A percentile compares a stretch with the other conserved stretches of the same genome.
phyloP scores from a whole-genome alignment of 106 monocot species.

The Dioscorea alata region DNA sequence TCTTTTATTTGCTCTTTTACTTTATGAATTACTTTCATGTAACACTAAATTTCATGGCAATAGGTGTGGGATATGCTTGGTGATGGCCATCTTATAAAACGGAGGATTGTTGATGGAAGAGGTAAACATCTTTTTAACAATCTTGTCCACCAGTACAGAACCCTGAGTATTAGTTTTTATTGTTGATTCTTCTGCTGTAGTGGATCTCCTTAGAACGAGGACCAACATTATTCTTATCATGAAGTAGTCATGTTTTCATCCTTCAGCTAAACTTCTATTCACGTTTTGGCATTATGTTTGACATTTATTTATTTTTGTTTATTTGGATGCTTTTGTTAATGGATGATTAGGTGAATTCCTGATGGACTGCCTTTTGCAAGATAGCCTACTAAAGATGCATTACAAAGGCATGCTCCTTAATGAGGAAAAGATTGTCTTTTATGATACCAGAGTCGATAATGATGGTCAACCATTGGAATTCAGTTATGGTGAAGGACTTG shows the following conservation, averaged over 20 bases:
- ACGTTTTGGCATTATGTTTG: not conserved
- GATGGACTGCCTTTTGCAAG: constrained; percentile 98
- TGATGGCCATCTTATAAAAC: constrained; percentile 97
- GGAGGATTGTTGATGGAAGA: constrained; percentile 87
- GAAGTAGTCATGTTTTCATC: not conserved
- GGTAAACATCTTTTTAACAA: constrained; percentile 22
- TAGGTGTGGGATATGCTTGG: constrained; percentile 38
- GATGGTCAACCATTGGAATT: constrained; percentile 87
- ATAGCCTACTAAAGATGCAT: constrained; percentile 89
- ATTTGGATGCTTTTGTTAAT: too few species aligned
- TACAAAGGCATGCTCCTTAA: constrained; percentile 89
- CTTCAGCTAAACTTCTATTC: not conserved
- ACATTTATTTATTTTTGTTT: constrained; percentile 2
- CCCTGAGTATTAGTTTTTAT: too few species aligned
- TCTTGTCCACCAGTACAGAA: not conserved
- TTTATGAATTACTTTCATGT: not conserved
- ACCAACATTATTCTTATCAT: too few species aligned
- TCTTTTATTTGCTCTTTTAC: not conserved
- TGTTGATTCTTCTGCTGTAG: too few species aligned
- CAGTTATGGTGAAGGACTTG: constrained; percentile 96
- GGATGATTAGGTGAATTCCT: constrained; percentile 80
- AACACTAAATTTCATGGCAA: too few species aligned
- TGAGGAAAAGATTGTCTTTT: constrained; percentile 80
- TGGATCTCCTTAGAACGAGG: too few species aligned
- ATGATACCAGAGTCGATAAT: constrained; percentile 84